These are phyloP conservation scores for Cladophialophora chaetospira DNA, from an alignment of 2,329 filamentous ascomycete species.

Conservation along the genomic window DNA sequence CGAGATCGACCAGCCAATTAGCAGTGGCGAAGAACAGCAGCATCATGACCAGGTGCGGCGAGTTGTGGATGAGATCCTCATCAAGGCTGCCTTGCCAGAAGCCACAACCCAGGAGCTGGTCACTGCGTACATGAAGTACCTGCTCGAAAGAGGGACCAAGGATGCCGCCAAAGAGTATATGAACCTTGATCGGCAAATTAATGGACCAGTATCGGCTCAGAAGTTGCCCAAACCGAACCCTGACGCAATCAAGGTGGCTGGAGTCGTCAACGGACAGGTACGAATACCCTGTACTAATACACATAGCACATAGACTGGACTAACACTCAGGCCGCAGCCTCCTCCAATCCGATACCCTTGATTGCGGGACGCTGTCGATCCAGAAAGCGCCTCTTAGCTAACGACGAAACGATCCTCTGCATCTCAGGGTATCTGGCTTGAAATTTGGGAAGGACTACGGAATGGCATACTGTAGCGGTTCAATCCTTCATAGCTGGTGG, in stretches of 20 bases:
- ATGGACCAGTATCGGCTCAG: conserved; percentile 60
- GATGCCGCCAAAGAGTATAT: conserved; percentile 86
- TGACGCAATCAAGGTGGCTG: conserved; percentile 15
- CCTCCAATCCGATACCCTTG: conserved; percentile 20
- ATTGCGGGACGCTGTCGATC: neutral
- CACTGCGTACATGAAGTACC: conserved; percentile 76
- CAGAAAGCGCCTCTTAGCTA: neutral
- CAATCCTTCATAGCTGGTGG: neutral
- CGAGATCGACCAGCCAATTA: conserved; percentile 80
- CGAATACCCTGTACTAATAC: too few species aligned
- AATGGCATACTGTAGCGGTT: neutral
- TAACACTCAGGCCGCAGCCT: conserved; percentile 4
- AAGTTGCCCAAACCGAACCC: conserved; percentile 23
- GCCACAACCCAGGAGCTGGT: conserved; percentile 73
- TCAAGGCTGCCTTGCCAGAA: conserved; percentile 70
- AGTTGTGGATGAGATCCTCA: conserved; percentile 71
- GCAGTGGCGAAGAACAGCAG: conserved; percentile 61
- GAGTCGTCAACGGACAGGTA: conserved; percentile 28
- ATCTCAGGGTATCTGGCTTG: neutral
- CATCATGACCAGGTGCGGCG: conserved; percentile 76
- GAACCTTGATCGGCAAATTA: conserved; percentile 78
- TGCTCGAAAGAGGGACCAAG: conserved; percentile 79
- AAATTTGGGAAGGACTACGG: neutral
- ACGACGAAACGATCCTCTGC: neutral
- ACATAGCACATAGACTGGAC: neutral